A percentile compares a stretch with the other conserved stretches of the same genome.
phyloP scores from a whole-genome alignment of 2,329 filamentous ascomycete species.

The Curvularia verruculosa region DNA sequence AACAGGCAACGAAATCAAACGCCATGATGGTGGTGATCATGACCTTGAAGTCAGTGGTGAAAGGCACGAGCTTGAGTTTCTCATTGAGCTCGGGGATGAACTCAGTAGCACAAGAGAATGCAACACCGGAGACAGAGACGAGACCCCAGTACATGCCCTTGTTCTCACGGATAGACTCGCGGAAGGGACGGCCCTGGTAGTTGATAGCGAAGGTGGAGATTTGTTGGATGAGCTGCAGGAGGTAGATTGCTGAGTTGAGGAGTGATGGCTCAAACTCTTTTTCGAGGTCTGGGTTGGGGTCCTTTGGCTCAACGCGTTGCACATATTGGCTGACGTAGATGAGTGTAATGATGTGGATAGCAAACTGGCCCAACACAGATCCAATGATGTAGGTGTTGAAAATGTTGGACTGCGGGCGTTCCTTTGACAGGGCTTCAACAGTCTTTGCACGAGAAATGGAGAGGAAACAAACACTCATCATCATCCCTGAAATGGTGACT shows the following conservation, averaged over 20 bases:
- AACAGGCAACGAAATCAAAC: conserved; percentile 86
- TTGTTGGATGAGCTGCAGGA: conserved; percentile 96
- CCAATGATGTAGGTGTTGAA: conserved; percentile 99
- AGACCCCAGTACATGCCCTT: conserved; percentile 98
- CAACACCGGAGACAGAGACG: conserved; percentile 83
- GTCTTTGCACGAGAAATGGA: conserved; percentile 97
- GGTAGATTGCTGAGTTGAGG: conserved; percentile 95
- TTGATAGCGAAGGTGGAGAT: conserved; percentile 99
- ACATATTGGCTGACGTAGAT: conserved; percentile 94
- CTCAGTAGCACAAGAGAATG: conserved; percentile 93
- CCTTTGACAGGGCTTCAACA: conserved; percentile 93
- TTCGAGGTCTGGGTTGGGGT: conserved; percentile 80
- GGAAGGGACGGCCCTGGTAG: conserved; percentile 97
- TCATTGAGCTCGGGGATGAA: conserved; percentile 95
- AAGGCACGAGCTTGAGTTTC: conserved; percentile 89
- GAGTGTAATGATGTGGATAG: conserved; percentile 89
- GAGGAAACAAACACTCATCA: conserved; percentile 99
- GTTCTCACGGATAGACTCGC: conserved; percentile 94
- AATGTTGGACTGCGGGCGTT: conserved; percentile 96
- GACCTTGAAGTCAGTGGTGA: conserved; percentile 84
- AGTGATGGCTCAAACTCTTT: conserved; percentile 92
- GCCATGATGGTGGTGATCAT: conserved; percentile 86
- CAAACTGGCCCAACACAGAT: conserved; percentile 95
- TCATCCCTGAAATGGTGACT: conserved; percentile 98
- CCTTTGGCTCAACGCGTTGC: conserved; percentile 76